Evolutionary conservation across 2,329 filamentous ascomycete genomes (phyloP).

Genomic region (Fusarium lateritium): DNA sequence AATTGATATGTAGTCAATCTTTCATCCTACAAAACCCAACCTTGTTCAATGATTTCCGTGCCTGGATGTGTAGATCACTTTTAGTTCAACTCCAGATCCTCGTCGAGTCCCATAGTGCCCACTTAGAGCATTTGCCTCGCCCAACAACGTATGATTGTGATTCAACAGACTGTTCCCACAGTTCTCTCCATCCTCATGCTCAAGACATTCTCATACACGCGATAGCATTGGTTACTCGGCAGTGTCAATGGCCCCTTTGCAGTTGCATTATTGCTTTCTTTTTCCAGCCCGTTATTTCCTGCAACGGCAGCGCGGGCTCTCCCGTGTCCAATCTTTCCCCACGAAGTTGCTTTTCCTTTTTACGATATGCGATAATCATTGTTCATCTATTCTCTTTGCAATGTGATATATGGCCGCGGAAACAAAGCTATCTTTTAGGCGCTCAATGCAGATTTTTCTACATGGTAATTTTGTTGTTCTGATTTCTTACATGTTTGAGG

Average conservation of each 20-base stretch:
- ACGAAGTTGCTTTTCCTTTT: neutral
- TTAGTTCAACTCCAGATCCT: neutral
- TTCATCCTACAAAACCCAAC: neutral
- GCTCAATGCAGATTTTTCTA: neutral
- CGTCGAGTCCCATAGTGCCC: neutral
- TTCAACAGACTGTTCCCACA: neutral
- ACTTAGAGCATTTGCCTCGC: neutral
- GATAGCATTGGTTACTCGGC: neutral
- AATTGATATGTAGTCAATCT: neutral
- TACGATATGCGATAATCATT: neutral
- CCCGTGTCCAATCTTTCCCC: slow-evolving; percentile 19
- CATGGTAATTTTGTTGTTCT: neutral
- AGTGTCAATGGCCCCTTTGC: neutral
- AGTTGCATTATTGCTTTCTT: slow-evolving; percentile 5
- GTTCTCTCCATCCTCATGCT: slow-evolving; percentile 8
- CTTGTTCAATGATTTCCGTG: neutral
- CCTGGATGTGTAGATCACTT: slow-evolving; percentile 1
- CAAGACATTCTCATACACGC: neutral
- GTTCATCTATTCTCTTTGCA: neutral
- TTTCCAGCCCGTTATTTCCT: neutral
- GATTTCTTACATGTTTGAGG: neutral
- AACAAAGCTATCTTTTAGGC: slow-evolving; percentile 5
- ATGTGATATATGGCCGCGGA: slow-evolving; percentile 7
- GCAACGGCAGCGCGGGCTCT: neutral
- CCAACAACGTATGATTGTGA: slow-evolving; percentile 3